These are phyloP conservation scores for Acacia concinna DNA, from an alignment of 331 rosid genomes.

Conservation along the genomic window DNA sequence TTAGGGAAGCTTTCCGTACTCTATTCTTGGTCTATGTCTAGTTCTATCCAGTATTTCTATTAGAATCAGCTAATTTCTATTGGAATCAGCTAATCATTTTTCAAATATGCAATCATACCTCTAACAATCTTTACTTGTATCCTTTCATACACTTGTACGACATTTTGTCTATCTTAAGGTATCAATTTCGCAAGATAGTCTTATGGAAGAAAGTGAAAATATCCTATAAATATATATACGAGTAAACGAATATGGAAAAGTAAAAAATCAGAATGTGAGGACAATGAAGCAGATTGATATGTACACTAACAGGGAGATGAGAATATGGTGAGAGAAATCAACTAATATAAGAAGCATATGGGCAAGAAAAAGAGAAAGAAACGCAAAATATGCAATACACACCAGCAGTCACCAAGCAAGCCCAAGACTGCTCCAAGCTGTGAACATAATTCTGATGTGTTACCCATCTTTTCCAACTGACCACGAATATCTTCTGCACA, in stretches of 20 bases:
- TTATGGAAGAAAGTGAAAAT: neutral
- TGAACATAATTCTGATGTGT: slow-evolving; percentile 78
- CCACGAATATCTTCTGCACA: slow-evolving; percentile 85
- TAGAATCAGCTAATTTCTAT: neutral
- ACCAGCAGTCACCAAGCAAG: slow-evolving; percentile 99
- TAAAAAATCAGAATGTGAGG: neutral
- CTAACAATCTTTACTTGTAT: neutral
- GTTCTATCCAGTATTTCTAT: neutral
- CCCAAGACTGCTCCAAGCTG: slow-evolving; percentile 98
- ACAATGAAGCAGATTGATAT: slow-evolving; percentile 9
- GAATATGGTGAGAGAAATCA: neutral
- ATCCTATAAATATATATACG: neutral
- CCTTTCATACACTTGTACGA: neutral
- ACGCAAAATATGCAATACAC: slow-evolving; percentile 26
- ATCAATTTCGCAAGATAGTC: slow-evolving; percentile 10
- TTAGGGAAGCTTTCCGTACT: neutral
- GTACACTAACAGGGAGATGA: neutral
- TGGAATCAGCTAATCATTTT: neutral
- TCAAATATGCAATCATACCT: neutral
- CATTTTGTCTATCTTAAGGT: neutral
- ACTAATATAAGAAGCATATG: neutral
- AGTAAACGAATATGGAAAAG: neutral
- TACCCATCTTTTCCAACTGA: slow-evolving; percentile 72
- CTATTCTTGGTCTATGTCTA: neutral
- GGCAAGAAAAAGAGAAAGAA: neutral